Evolutionary conservation across 2,329 filamentous ascomycete species (phyloP).

Genomic region (Penicillium verrucosum): DNA sequence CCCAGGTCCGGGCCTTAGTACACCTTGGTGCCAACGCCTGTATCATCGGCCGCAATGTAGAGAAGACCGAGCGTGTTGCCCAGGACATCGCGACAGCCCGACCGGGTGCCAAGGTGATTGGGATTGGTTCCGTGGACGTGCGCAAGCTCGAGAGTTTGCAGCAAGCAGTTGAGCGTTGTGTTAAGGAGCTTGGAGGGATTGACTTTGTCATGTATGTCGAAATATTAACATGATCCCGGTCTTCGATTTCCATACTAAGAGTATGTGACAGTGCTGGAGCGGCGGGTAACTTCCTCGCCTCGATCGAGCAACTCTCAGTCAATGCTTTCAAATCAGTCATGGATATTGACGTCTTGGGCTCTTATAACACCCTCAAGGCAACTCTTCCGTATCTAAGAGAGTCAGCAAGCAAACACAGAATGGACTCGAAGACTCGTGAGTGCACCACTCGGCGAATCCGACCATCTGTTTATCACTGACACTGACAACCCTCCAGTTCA

Average conservation of each 20-base stretch:
- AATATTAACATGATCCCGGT: not conserved
- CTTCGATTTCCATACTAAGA: slow-evolving; percentile 12
- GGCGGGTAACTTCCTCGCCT: slow-evolving; percentile 90
- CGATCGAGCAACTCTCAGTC: slow-evolving; percentile 73
- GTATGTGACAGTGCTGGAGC: slow-evolving; percentile 68
- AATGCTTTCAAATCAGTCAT: slow-evolving; percentile 96
- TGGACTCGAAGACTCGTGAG: slow-evolving; percentile 55
- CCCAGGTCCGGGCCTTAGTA: slow-evolving; percentile 87
- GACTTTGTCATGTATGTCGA: slow-evolving; percentile 80
- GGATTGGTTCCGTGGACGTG: slow-evolving; percentile 73
- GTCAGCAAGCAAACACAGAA: slow-evolving; percentile 64
- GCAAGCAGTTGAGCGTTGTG: slow-evolving; percentile 73
- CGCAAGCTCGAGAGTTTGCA: slow-evolving; percentile 67
- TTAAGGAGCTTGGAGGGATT: slow-evolving; percentile 77
- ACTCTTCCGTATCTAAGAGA: slow-evolving; percentile 76
- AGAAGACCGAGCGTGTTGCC: slow-evolving; percentile 80
- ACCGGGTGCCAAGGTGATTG: slow-evolving; percentile 76
- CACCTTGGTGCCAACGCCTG: slow-evolving; percentile 88
- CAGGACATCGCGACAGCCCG: slow-evolving; percentile 77
- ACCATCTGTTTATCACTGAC: not conserved
- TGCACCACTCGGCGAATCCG: not conserved
- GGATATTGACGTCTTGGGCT: slow-evolving; percentile 91
- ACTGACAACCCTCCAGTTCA: slow-evolving; percentile 23
- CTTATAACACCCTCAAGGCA: slow-evolving; percentile 92
- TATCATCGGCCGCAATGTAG: slow-evolving; percentile 84